Evolutionary conservation across 1,139 yeast species (phyloP).

Genomic region (Hyphopichia buzzinii): DNA sequence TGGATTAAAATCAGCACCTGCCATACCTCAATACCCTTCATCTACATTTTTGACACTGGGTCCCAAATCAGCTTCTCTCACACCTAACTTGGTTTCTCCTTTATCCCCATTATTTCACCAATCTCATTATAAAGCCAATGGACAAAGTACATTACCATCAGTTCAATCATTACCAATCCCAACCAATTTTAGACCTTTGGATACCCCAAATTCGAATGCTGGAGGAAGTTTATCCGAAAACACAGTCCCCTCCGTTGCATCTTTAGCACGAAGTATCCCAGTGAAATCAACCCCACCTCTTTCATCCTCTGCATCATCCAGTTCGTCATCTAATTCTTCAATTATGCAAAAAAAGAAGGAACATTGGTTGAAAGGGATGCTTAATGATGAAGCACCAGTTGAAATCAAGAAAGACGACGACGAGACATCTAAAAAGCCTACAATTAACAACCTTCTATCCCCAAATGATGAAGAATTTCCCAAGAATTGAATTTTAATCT

Average conservation of each 20-base stretch:
- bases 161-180: slow-evolving; percentile 3
- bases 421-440: slow-evolving; percentile 27
- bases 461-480: slow-evolving; percentile 25
- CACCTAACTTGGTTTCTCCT: slow-evolving; percentile 39
- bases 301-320: neutral
- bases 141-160: slow-evolving; percentile 1
- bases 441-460: slow-evolving; percentile 35
- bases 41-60: slow-evolving; percentile 13
- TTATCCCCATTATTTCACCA: slow-evolving; percentile 44
- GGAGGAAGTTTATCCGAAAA: neutral
- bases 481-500: neutral
- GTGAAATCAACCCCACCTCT: neutral
- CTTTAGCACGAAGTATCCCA: neutral
- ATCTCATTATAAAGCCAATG: slow-evolving; percentile 26
- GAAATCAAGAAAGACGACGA: neutral
- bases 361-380: slow-evolving; percentile 3
- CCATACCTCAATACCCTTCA: slow-evolving; percentile 10
- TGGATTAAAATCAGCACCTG: slow-evolving; percentile 15
- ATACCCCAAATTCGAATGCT: neutral
- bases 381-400: neutral
- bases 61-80: slow-evolving; percentile 21
- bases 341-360: neutral
- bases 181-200: slow-evolving; percentile 2
- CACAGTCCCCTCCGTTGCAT: neutral
- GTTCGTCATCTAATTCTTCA: neutral